Evolutionary conservation across 495 filamentous ascomycete species (phyloP), one percentile per base, ranked within the genome.

Genomic region (Tuber magnatum): DNA sequence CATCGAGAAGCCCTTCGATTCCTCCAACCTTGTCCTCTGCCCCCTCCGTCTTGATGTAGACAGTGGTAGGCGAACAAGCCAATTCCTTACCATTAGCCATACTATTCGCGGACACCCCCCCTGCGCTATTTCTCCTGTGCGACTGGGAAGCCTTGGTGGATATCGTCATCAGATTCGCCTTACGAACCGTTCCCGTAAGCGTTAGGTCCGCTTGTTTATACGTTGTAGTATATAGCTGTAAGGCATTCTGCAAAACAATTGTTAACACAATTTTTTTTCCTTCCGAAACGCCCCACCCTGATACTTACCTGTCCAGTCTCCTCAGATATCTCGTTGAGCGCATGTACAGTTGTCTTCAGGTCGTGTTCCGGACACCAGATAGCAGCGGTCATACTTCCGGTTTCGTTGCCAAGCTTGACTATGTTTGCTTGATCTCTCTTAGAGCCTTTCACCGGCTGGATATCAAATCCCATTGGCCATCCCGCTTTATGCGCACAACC

Each of bases 141-240:
- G 81, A 74, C 39, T 75, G 81, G 43, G 80, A 81, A 44, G 81
- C 77, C 71, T 82, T 83, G 51, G 81, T 80, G 3, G 81, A 78
- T 24, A 82, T 81, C 18, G 81, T 79, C 75, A 90, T 85, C 38
- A 90, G 86, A 43, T 88, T 90, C 35, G 96, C 94, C 82, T 97
- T 97, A 35, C 95, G 90, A 65, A 94, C 91, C 28, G 95, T 97
- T 35, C 94, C 94, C 12, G 94, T 97, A 73, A 97, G 84, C 28
- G 91, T 88, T 35, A 94, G 87, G 79, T 99, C 95, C 32, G 94
- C 94, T 83, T 98, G 94, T 84, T 98, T 99, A 86, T 92, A 97
- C 65, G 91, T 94, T 72, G 88, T 88, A 40, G 90, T 91, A 81
- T 91, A 99, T 18, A 94, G 86, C 82, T 97, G 94, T 28, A 99